These are phyloP conservation scores for Pythium dissimile DNA, from an alignment of 352 stramenopile species.

Conservation along the genomic window DNA sequence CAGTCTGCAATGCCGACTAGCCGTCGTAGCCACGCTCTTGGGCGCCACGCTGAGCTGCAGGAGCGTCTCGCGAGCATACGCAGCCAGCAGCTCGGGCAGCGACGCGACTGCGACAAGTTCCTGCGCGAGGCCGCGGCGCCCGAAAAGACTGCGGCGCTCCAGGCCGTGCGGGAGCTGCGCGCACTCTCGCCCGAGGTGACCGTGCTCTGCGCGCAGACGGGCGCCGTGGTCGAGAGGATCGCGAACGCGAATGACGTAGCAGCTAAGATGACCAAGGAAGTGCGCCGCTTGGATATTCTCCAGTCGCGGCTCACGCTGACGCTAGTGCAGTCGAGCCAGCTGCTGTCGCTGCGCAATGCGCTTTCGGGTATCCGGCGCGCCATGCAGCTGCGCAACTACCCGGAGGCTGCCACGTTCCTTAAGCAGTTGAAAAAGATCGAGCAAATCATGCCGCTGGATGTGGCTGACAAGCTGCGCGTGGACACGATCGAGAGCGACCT, in stretches of 20 bases:
- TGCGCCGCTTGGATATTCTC: conserved; percentile 75
- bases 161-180: conserved; percentile 47
- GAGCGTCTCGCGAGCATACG: conserved; percentile 49
- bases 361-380: conserved; percentile 64
- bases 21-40: conserved; percentile 11
- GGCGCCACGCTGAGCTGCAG: conserved; percentile 61
- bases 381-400: conserved; percentile 72
- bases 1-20: too few species aligned
- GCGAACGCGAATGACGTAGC: conserved; percentile 87
- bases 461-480: conserved; percentile 78
- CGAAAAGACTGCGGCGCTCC: conserved; percentile 55
- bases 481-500: conserved; percentile 85
- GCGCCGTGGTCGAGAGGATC: conserved; percentile 78
- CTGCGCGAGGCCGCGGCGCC: conserved; percentile 28
- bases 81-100: conserved; percentile 37
- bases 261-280: conserved; percentile 86
- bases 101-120: conserved; percentile 36
- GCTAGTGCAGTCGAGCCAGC: conserved; percentile 62
- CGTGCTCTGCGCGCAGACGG: conserved; percentile 69
- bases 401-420: conserved; percentile 68
- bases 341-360: conserved; percentile 77
- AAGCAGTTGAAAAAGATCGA: conserved; percentile 76
- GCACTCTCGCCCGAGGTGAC: conserved; percentile 64
- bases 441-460: conserved; percentile 68
- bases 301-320: conserved; percentile 67